Conservation (phyloP, 2,329 filamentous ascomycete genomes). For the Beauveria sp. region DNA sequence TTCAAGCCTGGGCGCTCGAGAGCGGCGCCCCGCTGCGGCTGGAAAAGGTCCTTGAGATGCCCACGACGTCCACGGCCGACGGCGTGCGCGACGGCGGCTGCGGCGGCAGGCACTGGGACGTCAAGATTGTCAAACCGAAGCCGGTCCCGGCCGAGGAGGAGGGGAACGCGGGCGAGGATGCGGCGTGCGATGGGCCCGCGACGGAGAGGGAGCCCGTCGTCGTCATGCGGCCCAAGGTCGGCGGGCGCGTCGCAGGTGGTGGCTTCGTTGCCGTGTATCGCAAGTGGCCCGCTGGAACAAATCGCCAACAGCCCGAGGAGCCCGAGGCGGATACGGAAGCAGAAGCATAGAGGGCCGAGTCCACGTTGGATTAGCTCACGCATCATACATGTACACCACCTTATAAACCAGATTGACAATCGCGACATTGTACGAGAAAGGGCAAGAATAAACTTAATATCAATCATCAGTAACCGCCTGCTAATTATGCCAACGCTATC, state of each 20-base stretch:
- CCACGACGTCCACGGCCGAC: slow-evolving; percentile 29
- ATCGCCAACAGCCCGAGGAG: neutral
- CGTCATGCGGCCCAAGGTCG: slow-evolving; percentile 35
- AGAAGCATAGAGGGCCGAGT: neutral
- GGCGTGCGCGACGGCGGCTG: slow-evolving; percentile 36
- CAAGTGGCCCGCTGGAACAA: slow-evolving; percentile 20
- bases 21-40: slow-evolving; percentile 45
- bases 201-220: slow-evolving; percentile 21
- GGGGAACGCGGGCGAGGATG: slow-evolving; percentile 5
- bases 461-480: slow-evolving; percentile 9
- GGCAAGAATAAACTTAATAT: neutral
- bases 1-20: slow-evolving; percentile 39
- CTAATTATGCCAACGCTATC: slow-evolving; percentile 12
- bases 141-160: slow-evolving; percentile 14
- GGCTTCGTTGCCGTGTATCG: slow-evolving; percentile 33
- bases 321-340: neutral
- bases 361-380: neutral
- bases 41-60: slow-evolving; percentile 54
- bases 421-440: neutral
- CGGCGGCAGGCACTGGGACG: slow-evolving; percentile 56
- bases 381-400: neutral
- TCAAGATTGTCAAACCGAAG: slow-evolving; percentile 38
- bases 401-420: neutral
- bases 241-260: slow-evolving; percentile 30
- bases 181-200: neutral